A percentile compares a stretch with the other conserved stretches of the same genome.
Conservation (phyloP, 805 yeast genomes). For the Jamesozyma lodderae region DNA sequence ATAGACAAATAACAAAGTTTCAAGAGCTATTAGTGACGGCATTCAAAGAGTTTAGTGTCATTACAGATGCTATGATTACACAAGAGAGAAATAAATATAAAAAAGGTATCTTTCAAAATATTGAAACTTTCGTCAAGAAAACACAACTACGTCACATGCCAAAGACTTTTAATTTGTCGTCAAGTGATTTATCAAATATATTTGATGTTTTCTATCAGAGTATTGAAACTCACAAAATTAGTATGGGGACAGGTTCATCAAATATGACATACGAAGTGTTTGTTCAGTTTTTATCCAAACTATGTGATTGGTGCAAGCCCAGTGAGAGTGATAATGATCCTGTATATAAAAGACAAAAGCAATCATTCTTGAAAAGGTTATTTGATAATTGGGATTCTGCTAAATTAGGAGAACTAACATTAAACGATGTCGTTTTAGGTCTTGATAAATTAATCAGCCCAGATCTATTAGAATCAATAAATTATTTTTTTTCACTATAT, state of each 20-base stretch:
- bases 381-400: slow-evolving; percentile 66
- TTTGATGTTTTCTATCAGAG: slow-evolving; percentile 81
- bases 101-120: slow-evolving; percentile 71
- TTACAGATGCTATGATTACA: slow-evolving; percentile 65
- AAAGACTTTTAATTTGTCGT: slow-evolving; percentile 51
- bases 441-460: slow-evolving; percentile 57
- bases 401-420: slow-evolving; percentile 44
- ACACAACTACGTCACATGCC: slow-evolving; percentile 85
- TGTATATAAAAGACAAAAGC: slow-evolving; percentile 25
- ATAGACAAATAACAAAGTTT: slow-evolving; percentile 66
- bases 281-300: slow-evolving; percentile 61
- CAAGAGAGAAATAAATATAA: slow-evolving; percentile 64
- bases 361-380: slow-evolving; percentile 50
- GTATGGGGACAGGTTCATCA: slow-evolving; percentile 47
- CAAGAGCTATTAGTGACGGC: slow-evolving; percentile 88
- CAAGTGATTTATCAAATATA: slow-evolving; percentile 53
- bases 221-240: slow-evolving; percentile 53
- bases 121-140: slow-evolving; percentile 83
- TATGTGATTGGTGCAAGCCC: slow-evolving; percentile 65
- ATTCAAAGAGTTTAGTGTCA: slow-evolving; percentile 76
- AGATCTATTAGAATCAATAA: slow-evolving; percentile 70
- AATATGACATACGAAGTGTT: slow-evolving; percentile 70
- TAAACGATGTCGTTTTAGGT: slow-evolving; percentile 66
- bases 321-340: slow-evolving; percentile 31
- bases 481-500: slow-evolving; percentile 71